Evolutionary conservation across 176 grass and related monocot genomes (phyloP), one percentile per base, ranked within the genome.

Genomic region (Oryza punctata): DNA sequence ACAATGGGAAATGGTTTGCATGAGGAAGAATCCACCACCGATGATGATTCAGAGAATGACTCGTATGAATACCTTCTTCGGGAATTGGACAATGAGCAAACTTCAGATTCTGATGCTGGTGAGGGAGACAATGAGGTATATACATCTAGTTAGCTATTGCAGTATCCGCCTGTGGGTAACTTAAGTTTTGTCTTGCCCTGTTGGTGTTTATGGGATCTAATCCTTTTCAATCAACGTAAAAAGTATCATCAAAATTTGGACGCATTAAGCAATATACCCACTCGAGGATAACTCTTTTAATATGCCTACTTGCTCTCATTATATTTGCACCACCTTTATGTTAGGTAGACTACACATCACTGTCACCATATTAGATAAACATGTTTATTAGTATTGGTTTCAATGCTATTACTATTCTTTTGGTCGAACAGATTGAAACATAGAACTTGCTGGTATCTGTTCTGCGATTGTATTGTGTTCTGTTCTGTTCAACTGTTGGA

Each of bases 111-210:
- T 23, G 89, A 78, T 83, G 75, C 83, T 75, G 78, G 82, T 67
- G 88, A 92, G 81, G 75, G 72, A 85, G 85, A 82, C 68, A 76
- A 50, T 49, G 91, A 93, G 96, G 96, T 98, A 37, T 78, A 79
- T 78, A 47, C 82, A 72, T 83, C 65, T 79, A 69, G 64, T 65
- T 54, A 67, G 28, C 25, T 84, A 73, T 75, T 94, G 30, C 12
- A 45, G 12, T 87, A 67, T 41, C 40, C 11, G 10, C 1, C 9
- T 9, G 40, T 41, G 3, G 13, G 32, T 4, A 71, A 72, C 71
- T 91, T 77, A 72, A 68, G 19, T 33, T 84, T 82, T 72, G 72
- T 12, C 63, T 43, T 78, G 75, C 66, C 72, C 21, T 76, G 43
- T 76, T 47, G 6, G 18, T 78, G 65, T 85, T 75, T 40, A 27